Base-by-base conservation (phyloP, 208 protist genomes). In the Polymyxa betae region DNA sequence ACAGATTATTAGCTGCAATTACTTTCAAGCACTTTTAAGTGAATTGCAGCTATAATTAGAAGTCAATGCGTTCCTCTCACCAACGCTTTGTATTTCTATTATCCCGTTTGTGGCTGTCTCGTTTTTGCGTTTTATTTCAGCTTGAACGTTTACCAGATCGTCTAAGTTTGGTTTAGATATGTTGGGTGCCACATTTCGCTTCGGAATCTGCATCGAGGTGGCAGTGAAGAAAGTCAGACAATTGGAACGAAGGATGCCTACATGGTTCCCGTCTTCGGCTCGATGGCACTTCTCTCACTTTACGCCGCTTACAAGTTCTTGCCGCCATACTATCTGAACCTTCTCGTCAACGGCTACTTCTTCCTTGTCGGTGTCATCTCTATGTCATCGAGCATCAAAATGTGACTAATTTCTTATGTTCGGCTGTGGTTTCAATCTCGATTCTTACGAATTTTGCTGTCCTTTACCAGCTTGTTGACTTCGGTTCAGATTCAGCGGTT, bases 201-300 rank as follows among this genome's bases (percentile, higher is more conserved):
- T 40, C 72, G 72, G 5, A 82, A 82, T 82, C 10, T 43, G 5
- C 72, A 82, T 43, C 72, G 72, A n/a, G 16, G 16, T 82, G 72
- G 72, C 16, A 5, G 35, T 20, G 40, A 43, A 35, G 72, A 82
- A 20, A 45, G 35, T 35, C 35, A 82, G n/a, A 5, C 5, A n/a
- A 5, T 82, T 43, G 72, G 10, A 40, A 20, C 72, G 16, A 82
- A 82, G 40, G 72, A 82, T n/a, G 72, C 72, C 16, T 82, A 82
- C 72, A 82, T 82, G 72, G 5, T 82, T 43, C 72, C 72, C 10
- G 72, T 82, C 16, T 82, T 82, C n/a, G 72, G 72, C 5, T 82
- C 72, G 72, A 45, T 35, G 5, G 72, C 72, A 5, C 72, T 82
- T 12, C 16, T 82, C 5, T 38, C 72, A 5, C 72, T 82, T 5